These are phyloP conservation scores for Acephala macrosclerotiorum DNA, from an alignment of 2,329 filamentous ascomycete species.

Conservation along the genomic window DNA sequence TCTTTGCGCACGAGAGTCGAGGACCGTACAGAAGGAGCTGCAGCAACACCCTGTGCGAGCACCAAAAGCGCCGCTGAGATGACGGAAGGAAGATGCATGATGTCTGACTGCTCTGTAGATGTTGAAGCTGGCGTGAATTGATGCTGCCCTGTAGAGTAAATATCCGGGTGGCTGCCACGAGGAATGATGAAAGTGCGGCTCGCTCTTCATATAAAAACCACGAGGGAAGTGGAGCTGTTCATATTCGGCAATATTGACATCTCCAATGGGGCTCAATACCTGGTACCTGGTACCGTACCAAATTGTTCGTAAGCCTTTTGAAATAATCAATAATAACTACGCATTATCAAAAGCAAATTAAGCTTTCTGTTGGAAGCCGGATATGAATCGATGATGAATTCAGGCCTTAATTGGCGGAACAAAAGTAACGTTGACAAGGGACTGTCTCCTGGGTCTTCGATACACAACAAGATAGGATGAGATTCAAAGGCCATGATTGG, in stretches of 20 bases:
- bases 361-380: background rate
- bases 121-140: constrained; percentile 1
- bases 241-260: constrained; percentile 2
- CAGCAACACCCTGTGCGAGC: constrained; percentile 8
- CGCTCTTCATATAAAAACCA: constrained; percentile 14
- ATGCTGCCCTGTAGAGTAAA: background rate
- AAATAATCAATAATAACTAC: no score
- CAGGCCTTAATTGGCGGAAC: constrained; percentile 1
- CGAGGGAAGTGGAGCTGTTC: constrained; percentile 9
- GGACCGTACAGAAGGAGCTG: constrained; percentile 10
- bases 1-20: constrained; percentile 15
- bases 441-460: background rate
- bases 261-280: constrained; percentile 1
- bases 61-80: constrained; percentile 17
- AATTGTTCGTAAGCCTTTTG: no score
- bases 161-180: constrained; percentile 11
- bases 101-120: constrained; percentile 1
- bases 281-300: background rate
- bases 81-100: constrained; percentile 14
- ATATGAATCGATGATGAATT: background rate
- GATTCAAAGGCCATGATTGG: no score
- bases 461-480: no score
- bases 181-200: constrained; percentile 11
- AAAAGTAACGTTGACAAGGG: background rate
- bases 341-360: no score